Conservation (phyloP, 2,329 filamentous ascomycete species). For the Anisogramma anomala region DNA sequence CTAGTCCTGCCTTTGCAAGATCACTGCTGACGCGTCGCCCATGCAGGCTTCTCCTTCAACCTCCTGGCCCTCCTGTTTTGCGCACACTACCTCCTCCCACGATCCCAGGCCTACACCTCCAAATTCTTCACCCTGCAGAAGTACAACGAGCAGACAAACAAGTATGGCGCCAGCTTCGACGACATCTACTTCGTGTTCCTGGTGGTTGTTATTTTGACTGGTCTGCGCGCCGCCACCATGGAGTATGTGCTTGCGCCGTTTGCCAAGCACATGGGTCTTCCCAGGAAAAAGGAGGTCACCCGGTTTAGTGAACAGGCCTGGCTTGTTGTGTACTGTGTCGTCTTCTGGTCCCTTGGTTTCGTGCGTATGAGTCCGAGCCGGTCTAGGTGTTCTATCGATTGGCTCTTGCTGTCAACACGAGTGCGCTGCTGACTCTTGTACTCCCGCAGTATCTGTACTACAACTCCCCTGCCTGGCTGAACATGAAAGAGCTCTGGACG, state of each 20-base stretch:
- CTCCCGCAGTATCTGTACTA: conserved; percentile 61
- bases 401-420: not conserved
- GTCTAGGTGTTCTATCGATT: not conserved
- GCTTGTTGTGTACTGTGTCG: conserved; percentile 71
- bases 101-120: conserved; percentile 63
- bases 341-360: conserved; percentile 76
- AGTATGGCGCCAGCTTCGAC: conserved; percentile 67
- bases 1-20: not conserved
- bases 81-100: conserved; percentile 71
- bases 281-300: conserved; percentile 62
- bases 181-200: conserved; percentile 68
- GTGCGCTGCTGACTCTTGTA: conserved; percentile 4
- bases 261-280: conserved; percentile 60
- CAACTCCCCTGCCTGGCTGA: conserved; percentile 66
- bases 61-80: conserved; percentile 73
- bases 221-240: conserved; percentile 71
- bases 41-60: conserved; percentile 69
- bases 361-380: conserved; percentile 38
- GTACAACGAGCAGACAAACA: conserved; percentile 54
- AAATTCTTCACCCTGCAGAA: conserved; percentile 87
- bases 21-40: conserved; percentile 1
- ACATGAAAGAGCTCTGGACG: conserved; percentile 69
- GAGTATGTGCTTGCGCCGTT: conserved; percentile 77
- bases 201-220: conserved; percentile 77
- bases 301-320: conserved; percentile 93